Evolutionary conservation across 139 green algal genomes (phyloP).

Genomic region (Chlamydomonas sphaeroides): DNA sequence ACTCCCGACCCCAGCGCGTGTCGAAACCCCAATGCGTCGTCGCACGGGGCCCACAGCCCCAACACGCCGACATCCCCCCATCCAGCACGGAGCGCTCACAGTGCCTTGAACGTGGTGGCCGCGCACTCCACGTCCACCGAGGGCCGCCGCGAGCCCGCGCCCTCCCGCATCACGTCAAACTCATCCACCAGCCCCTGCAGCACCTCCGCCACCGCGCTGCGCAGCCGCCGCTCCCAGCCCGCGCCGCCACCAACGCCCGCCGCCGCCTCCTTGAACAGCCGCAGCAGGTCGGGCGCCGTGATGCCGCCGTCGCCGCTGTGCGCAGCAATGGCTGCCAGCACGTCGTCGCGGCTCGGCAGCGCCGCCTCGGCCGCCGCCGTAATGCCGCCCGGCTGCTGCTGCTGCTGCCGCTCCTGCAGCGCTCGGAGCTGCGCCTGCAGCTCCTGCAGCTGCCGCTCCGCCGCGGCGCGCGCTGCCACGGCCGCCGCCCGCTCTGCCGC

Average conservation of each 20-base stretch:
- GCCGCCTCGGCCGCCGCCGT: too few species aligned
- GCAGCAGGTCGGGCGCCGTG: neutral
- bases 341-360: neutral
- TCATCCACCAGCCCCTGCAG: slow-evolving; percentile 31
- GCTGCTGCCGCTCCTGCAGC: neutral
- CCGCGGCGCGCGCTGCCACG: neutral
- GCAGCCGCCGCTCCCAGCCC: neutral
- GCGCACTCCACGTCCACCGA: neutral
- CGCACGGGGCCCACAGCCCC: too few species aligned
- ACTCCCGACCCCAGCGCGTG: too few species aligned
- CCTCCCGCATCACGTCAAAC: slow-evolving; percentile 1
- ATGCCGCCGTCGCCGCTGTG: neutral
- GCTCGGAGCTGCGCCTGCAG: neutral
- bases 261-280: neutral
- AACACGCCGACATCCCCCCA: neutral
- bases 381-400: neutral
- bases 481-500: neutral
- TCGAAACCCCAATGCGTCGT: too few species aligned
- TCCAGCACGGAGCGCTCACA: neutral
- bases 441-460: neutral
- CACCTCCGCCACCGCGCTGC: neutral
- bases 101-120: neutral
- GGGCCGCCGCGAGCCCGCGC: neutral
- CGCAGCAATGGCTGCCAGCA: neutral
- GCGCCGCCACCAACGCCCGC: neutral